phyloP scores from a whole-genome alignment of 768 basidiomycete genomes.

The Boletus pseudopeckii region DNA sequence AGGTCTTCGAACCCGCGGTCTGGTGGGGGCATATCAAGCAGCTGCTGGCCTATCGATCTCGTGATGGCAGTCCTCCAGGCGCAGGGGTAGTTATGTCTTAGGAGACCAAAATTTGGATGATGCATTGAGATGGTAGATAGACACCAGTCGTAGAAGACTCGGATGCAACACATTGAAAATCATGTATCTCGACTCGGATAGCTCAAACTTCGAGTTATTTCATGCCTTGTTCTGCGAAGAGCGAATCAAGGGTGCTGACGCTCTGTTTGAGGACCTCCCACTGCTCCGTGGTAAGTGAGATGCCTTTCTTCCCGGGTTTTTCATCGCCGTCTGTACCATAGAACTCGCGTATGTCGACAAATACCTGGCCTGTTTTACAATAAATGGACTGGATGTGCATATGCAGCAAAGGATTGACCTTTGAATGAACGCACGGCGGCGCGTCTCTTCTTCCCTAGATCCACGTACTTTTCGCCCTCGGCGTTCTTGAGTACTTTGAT shows the following conservation, averaged over 20 bases:
- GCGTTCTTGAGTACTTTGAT: conserved; percentile 15
- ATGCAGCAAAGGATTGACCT: conserved; percentile 26
- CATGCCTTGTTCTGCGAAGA: conserved; percentile 37
- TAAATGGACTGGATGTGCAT: conserved; percentile 28
- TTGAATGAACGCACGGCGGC: conserved; percentile 53
- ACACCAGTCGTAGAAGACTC: not conserved
- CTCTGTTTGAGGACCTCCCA: conserved; percentile 55
- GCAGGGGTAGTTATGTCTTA: not conserved
- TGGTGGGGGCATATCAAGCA: conserved; percentile 65
- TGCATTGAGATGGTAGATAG: conserved; percentile 3
- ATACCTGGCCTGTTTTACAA: conserved; percentile 39
- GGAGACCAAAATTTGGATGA: not conserved
- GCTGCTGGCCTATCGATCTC: conserved; percentile 58
- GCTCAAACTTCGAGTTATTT: conserved; percentile 1
- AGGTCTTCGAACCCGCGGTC: conserved; percentile 56
- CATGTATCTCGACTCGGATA: not conserved
- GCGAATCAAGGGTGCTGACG: conserved; percentile 45
- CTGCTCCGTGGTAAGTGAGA: conserved; percentile 64
- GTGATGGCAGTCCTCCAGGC: not conserved
- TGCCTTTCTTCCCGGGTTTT: conserved; percentile 82
- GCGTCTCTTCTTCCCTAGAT: conserved; percentile 70
- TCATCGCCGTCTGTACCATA: conserved; percentile 56
- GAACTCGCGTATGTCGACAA: conserved; percentile 75
- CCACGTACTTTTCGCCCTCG: conserved; percentile 48
- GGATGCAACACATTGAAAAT: not conserved